Base-by-base conservation (phyloP, 306 rosid species). In the Glycine latifolia region DNA sequence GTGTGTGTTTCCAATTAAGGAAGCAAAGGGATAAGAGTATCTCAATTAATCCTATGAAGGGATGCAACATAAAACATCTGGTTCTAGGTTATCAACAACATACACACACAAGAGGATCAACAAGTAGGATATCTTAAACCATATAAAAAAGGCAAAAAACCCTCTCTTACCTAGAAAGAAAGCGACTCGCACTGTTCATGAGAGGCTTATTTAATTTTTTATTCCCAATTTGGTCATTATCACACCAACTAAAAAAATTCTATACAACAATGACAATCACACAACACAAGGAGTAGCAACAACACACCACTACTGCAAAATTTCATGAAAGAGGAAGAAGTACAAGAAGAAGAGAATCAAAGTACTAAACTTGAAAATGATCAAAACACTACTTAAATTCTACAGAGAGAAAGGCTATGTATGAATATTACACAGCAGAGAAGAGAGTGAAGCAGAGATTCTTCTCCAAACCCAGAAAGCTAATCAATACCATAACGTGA, bases 51-150 rank as follows among this genome's bases (percentile, higher is more conserved):
- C 89, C 86, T 82, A 78, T 16, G 73, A 56, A 85, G 84, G 50
- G 86, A 86, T 85, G 91, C 97, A 93, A 89, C 99, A 95, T 76
- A 91, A 89, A 92, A 78, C 95, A 93, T 95, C 95, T 89, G 97
- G 87, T 58, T 81, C 81, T 73, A 6, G 75, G 48, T 16, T 39
- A 67, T 69, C 11, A 67, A 7, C 55, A 55, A 78, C 10, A 26
- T 26, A 26, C 31, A 26, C 31, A 26, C 31, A 26, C 61, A 56
- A 35, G 60, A 75, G 73, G 67, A 70, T 81, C 53, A 75, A 26
- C 78, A 77, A 59, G 81, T 73, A 53, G 83, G 78, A 81, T 75
- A 26, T 26, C 31, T 26, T 26, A 26, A 26, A 26, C 31, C 31
- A 26, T 26, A 26, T 26, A 26, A 26, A 26, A 80, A 49, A 66